phyloP scores from a whole-genome alignment of 1,284 basidiomycete genomes.

The Neolentinus lepideus region DNA sequence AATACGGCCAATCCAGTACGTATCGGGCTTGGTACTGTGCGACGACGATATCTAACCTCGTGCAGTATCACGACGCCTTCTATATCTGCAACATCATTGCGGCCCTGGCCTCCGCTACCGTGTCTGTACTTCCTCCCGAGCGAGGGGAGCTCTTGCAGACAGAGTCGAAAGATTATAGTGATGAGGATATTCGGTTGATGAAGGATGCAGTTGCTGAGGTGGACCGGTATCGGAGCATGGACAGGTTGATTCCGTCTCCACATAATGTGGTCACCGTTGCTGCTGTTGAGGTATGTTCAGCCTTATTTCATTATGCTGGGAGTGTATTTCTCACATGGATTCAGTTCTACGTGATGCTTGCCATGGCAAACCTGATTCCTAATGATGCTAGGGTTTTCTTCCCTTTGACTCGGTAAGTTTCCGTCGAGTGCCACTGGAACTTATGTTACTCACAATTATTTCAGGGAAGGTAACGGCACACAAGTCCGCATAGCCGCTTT shows the following conservation, averaged over 20 bases:
- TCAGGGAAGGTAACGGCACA: constrained; percentile 87
- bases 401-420: constrained; percentile 75
- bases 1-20: constrained; percentile 86
- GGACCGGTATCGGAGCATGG: constrained; percentile 90
- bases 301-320: constrained; percentile 3
- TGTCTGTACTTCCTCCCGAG: constrained; percentile 70
- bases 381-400: constrained; percentile 82
- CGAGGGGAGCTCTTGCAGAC: constrained; percentile 67
- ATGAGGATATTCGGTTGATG: constrained; percentile 60
- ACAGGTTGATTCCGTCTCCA: constrained; percentile 89
- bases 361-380: constrained; percentile 74
- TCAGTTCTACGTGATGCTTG: constrained; percentile 80
- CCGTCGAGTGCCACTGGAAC: constrained; percentile 1
- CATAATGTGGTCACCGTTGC: constrained; percentile 94
- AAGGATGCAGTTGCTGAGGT: constrained; percentile 75
- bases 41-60: constrained; percentile 8
- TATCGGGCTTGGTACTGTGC: constrained; percentile 9
- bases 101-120: constrained; percentile 70
- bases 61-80: constrained; percentile 83
- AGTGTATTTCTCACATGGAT: background rate
- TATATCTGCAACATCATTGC: constrained; percentile 88
- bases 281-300: constrained; percentile 66
- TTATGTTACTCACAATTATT: constrained; percentile 12
- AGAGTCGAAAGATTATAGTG: constrained; percentile 59
- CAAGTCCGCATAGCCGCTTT: constrained; percentile 91